Conservation (phyloP, 1,284 basidiomycete genomes). For the Singerocomus inundabilis region DNA sequence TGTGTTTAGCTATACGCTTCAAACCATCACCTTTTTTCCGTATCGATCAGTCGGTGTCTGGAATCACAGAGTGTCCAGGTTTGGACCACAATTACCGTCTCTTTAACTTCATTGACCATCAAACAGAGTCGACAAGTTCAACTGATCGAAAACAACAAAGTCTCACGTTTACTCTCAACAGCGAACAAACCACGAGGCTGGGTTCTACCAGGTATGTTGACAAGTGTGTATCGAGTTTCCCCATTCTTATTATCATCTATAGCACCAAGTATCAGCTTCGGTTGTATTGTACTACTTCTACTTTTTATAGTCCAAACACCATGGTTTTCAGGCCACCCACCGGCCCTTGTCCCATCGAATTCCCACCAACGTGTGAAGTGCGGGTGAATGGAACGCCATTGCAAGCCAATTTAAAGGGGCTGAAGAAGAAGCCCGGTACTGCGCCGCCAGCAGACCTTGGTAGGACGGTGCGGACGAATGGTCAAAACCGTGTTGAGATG, state of each 20-base stretch:
- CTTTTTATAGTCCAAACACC: conserved; percentile 62
- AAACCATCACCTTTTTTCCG: conserved; percentile 77
- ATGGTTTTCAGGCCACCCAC: conserved; percentile 51
- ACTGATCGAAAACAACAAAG: conserved; percentile 69
- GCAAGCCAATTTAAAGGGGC: conserved; percentile 80
- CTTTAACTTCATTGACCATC: conserved; percentile 19
- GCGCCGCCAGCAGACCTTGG: conserved; percentile 87
- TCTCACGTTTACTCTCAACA: conserved; percentile 59
- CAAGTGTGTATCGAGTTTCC: conserved; percentile 4
- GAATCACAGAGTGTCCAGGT: conserved; percentile 75
- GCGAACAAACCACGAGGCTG: conserved; percentile 64
- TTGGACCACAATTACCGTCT: conserved; percentile 12
- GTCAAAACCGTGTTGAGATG: conserved; percentile 75
- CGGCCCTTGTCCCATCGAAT: conserved; percentile 78
- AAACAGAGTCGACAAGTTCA: conserved; percentile 71
- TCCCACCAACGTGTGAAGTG: conserved; percentile 89
- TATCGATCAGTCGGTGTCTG: conserved; percentile 63
- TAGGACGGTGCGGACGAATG: conserved; percentile 50
- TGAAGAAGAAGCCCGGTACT: conserved; percentile 97
- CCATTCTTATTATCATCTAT: conserved; percentile 11
- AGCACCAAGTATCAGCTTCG: conserved; percentile 80
- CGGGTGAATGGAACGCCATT: conserved; percentile 75
- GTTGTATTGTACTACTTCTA: conserved; percentile 89
- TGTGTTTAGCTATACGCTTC: conserved; percentile 62
- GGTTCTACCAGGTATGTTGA: conserved; percentile 45